phyloP scores from a whole-genome alignment of 768 basidiomycete genomes.

The Gymnopilus junonius region DNA sequence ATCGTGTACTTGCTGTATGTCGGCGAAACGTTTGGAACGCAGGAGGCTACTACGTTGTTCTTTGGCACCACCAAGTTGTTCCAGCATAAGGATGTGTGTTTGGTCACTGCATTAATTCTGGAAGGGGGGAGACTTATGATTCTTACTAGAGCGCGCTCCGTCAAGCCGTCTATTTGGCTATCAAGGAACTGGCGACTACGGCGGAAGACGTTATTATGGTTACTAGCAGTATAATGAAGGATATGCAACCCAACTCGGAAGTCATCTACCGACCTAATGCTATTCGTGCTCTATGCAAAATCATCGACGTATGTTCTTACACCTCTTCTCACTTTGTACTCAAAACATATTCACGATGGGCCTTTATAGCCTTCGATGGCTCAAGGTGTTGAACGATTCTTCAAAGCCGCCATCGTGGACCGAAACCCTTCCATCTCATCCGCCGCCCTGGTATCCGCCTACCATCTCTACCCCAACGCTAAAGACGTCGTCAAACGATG shows the following conservation, averaged over 20 bases:
- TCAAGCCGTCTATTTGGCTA: constrained; percentile 97
- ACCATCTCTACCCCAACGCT: constrained; percentile 92
- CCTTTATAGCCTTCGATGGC: constrained; percentile 90
- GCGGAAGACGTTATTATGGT: constrained; percentile 99
- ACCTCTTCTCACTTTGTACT: not conserved
- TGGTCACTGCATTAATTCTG: not conserved
- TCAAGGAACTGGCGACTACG: constrained; percentile 95
- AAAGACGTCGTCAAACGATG: constrained; percentile 98
- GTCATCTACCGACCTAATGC: constrained; percentile 98
- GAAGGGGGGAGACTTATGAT: constrained; percentile 4
- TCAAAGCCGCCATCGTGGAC: constrained; percentile 99
- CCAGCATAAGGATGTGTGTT: constrained; percentile 97
- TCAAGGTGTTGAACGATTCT: constrained; percentile 98
- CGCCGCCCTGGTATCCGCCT: constrained; percentile 95
- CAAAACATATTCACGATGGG: not conserved
- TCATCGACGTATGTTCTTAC: constrained; percentile 85
- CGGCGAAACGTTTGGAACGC: constrained; percentile 92
- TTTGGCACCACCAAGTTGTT: constrained; percentile 99
- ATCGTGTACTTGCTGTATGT: constrained; percentile 97
- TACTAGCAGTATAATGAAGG: constrained; percentile 99
- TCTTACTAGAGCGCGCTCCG: constrained; percentile 81
- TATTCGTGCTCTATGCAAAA: constrained; percentile 93
- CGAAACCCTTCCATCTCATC: constrained; percentile 94
- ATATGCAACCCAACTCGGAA: constrained; percentile 99
- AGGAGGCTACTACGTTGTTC: constrained; percentile 97